A percentile compares a stretch with the other conserved stretches of the same genome.
Evolutionary conservation across 176 grass and related monocot genomes (phyloP).

Genomic region (Themeda triandra): DNA sequence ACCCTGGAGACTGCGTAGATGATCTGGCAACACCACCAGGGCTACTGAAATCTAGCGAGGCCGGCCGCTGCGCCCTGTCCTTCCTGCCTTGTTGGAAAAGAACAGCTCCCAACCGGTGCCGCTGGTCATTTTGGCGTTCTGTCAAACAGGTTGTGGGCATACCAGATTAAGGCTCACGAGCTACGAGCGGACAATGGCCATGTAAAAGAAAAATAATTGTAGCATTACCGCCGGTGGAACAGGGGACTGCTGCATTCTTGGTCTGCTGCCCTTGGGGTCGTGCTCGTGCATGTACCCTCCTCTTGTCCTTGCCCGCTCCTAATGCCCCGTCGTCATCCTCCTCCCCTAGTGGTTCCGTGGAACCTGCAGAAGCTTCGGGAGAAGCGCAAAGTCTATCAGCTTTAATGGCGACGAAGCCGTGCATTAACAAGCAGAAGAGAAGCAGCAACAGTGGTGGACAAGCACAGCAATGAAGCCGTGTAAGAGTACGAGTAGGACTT

Average conservation of each 20-base stretch:
- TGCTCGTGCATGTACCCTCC: neutral
- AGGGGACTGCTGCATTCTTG: neutral
- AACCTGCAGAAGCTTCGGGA: conserved; percentile 38
- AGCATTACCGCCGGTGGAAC: conserved; percentile 13
- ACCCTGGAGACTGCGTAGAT: conserved; percentile 33
- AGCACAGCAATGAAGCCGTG: neutral
- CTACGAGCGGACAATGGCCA: neutral
- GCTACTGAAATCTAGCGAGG: conserved; percentile 52
- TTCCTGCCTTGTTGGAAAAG: conserved; percentile 36
- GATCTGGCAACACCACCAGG: conserved; percentile 32
- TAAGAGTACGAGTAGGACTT: conserved; percentile 16
- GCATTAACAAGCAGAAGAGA: neutral
- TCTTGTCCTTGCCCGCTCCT: conserved; percentile 10
- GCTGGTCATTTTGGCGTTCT: conserved; percentile 51
- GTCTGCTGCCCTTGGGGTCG: neutral
- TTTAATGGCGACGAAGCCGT: conserved; percentile 1
- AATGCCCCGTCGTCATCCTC: neutral
- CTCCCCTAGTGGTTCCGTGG: conserved; percentile 27
- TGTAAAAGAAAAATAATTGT: neutral
- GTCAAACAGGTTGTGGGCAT: conserved; percentile 20
- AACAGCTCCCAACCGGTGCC: conserved; percentile 11
- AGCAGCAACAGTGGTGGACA: neutral
- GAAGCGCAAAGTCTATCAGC: conserved; percentile 6
- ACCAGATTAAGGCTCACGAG: neutral
- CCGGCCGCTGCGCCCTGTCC: conserved; percentile 31